A percentile compares a stretch with the other conserved stretches of the same genome.
These are phyloP conservation scores for Botrytis byssoidea DNA, from an alignment of 2,329 filamentous ascomycete species.

Conservation along the genomic window DNA sequence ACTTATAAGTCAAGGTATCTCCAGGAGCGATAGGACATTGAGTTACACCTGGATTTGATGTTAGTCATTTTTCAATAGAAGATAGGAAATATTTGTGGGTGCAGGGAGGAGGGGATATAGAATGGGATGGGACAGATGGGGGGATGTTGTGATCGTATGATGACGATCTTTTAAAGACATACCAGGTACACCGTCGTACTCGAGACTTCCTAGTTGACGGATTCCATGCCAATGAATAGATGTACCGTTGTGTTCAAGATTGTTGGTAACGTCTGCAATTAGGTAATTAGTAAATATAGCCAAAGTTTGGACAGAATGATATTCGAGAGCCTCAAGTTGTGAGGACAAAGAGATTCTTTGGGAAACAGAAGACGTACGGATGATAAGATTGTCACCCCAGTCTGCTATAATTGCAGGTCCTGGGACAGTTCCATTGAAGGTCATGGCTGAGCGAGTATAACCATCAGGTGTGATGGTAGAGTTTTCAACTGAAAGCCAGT, in stretches of 20 bases:
- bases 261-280: slow-evolving; percentile 38
- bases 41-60: slow-evolving; percentile 45
- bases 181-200: slow-evolving; percentile 39
- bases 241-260: slow-evolving; percentile 45
- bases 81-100: not conserved
- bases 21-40: slow-evolving; percentile 64
- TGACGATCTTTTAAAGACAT: not conserved
- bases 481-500: slow-evolving; percentile 34
- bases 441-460: slow-evolving; percentile 52
- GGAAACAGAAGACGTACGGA: slow-evolving; percentile 22
- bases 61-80: not conserved
- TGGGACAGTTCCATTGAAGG: slow-evolving; percentile 41
- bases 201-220: slow-evolving; percentile 43
- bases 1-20: slow-evolving; percentile 43
- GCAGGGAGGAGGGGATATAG: not conserved
- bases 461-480: slow-evolving; percentile 42
- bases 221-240: slow-evolving; percentile 54
- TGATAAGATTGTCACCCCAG: slow-evolving; percentile 38
- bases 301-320: not conserved
- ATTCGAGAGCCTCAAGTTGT: not conserved
- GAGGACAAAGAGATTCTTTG: not conserved
- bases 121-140: not conserved
- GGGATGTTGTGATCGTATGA: not conserved
- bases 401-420: slow-evolving; percentile 44
- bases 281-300: not conserved